Evolutionary conservation across 345 rosid genomes (phyloP).

Genomic region (Gossypium thurberi): DNA sequence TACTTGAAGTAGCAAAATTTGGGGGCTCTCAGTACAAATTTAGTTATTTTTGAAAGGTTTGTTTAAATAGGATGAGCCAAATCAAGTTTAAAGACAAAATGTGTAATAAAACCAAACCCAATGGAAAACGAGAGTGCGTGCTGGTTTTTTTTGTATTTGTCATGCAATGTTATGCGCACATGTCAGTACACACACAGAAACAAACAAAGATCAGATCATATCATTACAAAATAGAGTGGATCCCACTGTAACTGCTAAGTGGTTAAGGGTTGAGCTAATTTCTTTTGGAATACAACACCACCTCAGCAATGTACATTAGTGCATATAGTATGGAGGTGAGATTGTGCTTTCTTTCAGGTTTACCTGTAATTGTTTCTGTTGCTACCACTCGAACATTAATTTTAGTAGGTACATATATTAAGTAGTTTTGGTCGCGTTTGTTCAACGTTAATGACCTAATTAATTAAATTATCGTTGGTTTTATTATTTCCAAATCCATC

Average conservation of each 20-base stretch:
- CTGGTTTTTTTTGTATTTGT: background rate
- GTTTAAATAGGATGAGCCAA: background rate
- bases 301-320: background rate
- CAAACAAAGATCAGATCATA: background rate
- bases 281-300: background rate
- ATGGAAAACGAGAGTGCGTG: background rate
- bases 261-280: background rate
- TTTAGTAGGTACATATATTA: background rate
- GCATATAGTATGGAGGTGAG: background rate
- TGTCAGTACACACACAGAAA: background rate
- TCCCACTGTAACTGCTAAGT: slow-evolving; percentile 4
- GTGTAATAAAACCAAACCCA: background rate
- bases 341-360: background rate
- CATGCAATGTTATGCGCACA: background rate
- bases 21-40: background rate
- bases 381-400: too few species aligned
- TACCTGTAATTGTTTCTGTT: too few species aligned
- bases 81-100: too few species aligned
- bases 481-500: too few species aligned
- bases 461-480: background rate
- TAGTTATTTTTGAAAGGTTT: background rate
- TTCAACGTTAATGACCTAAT: background rate
- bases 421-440: background rate
- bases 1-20: background rate
- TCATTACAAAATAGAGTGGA: background rate